phyloP scores from a whole-genome alignment of 2,329 filamentous ascomycete species.

The Colletotrichum higginsianum region DNA sequence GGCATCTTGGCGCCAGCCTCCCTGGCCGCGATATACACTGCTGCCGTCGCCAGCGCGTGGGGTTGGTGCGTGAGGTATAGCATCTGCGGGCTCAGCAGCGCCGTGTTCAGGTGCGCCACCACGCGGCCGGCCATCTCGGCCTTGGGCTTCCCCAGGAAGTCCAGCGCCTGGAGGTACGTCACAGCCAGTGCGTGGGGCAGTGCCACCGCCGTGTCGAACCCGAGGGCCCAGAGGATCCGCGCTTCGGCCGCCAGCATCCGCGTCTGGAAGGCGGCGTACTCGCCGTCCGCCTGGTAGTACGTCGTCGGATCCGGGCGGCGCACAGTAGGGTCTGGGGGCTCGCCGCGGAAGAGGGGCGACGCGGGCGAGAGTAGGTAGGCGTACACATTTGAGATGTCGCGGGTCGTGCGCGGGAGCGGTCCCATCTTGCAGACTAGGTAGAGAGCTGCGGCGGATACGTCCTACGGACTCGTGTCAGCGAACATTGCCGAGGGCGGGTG shows the following conservation, averaged over 20 bases:
- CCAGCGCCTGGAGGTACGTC: constrained; percentile 93
- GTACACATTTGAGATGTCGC: constrained; percentile 89
- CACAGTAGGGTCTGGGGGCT: constrained; percentile 45
- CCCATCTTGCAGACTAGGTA: constrained; percentile 90
- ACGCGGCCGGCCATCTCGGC: constrained; percentile 74
- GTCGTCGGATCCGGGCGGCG: constrained; percentile 60
- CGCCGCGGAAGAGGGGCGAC: constrained; percentile 68
- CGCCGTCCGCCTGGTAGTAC: constrained; percentile 81
- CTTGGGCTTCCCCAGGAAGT: constrained; percentile 67
- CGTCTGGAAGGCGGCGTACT: constrained; percentile 76
- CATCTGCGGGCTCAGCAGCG: constrained; percentile 88
- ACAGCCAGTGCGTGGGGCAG: constrained; percentile 89
- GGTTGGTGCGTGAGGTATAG: constrained; percentile 95
- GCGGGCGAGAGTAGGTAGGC: constrained; percentile 79
- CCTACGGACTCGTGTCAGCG: constrained; percentile 61
- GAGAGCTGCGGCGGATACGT: constrained; percentile 84
- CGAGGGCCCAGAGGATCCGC: constrained; percentile 80
- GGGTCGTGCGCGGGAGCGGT: constrained; percentile 80
- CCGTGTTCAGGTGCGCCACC: constrained; percentile 87
- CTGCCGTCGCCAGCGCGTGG: constrained; percentile 85
- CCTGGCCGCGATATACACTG: constrained; percentile 89
- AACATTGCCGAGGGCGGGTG: not conserved
- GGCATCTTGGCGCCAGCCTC: constrained; percentile 85
- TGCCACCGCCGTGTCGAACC: constrained; percentile 85
- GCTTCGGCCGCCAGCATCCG: constrained; percentile 82